Conservation (phyloP, 2,329 filamentous ascomycete species). For the Phialophora macrospora region DNA sequence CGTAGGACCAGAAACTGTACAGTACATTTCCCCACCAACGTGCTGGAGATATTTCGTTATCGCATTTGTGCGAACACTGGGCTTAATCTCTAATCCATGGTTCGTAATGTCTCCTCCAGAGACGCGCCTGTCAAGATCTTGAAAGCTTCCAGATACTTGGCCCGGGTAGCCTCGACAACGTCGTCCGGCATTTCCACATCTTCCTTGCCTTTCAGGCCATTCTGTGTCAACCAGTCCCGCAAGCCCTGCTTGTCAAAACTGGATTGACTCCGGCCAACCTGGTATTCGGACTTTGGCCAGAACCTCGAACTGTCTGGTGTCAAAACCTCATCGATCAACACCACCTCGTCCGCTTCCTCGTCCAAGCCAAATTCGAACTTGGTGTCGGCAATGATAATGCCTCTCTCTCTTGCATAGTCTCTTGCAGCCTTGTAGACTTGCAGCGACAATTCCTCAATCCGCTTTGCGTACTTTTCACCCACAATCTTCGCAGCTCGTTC, state of each 20-base stretch:
- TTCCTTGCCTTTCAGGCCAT: constrained; percentile 75
- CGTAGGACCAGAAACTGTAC: background rate
- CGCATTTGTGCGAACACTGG: background rate
- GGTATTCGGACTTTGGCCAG: constrained; percentile 77
- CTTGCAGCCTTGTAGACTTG: constrained; percentile 67
- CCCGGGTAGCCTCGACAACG: constrained; percentile 69
- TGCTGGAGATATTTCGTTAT: background rate
- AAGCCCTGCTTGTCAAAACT: constrained; percentile 90
- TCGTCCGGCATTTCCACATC: constrained; percentile 74
- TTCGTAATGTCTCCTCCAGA: constrained; percentile 37
- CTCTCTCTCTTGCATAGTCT: constrained; percentile 66
- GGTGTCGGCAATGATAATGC: constrained; percentile 78
- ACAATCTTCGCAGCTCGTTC: constrained; percentile 67
- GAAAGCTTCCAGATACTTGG: constrained; percentile 78
- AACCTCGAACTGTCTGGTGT: constrained; percentile 85
- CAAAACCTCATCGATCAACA: constrained; percentile 82
- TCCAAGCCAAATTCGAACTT: constrained; percentile 79
- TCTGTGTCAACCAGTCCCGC: constrained; percentile 76
- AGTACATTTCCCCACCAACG: background rate
- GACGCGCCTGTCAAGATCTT: constrained; percentile 67
- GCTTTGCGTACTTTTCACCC: constrained; percentile 66
- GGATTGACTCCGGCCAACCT: constrained; percentile 73
- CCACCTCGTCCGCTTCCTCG: constrained; percentile 67
- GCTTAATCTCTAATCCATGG: constrained; percentile 21
- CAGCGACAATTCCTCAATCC: constrained; percentile 69